These are phyloP conservation scores for Apophysomyces trapeziformis DNA, from an alignment of 371 early-diverging fungal genomes.

Conservation along the genomic window DNA sequence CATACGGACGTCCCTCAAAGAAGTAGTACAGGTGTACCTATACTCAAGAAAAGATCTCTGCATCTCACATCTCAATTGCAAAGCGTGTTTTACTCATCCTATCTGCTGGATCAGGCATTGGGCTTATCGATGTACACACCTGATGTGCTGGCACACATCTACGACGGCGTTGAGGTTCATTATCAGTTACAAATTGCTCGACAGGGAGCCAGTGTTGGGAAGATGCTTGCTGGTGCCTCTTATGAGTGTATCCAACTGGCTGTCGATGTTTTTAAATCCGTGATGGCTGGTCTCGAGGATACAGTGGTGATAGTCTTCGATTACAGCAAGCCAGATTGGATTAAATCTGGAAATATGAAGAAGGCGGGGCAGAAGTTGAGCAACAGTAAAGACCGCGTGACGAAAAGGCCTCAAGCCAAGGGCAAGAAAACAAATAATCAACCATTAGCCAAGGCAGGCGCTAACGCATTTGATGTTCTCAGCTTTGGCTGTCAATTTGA, in stretches of 20 bases:
- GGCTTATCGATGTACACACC: constrained; percentile 14
- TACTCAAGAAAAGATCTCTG: constrained; percentile 34
- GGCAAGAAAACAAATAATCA: constrained; percentile 21
- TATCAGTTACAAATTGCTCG: constrained; percentile 33
- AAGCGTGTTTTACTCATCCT: constrained; percentile 34
- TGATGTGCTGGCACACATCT: constrained; percentile 20
- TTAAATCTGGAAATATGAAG: constrained; percentile 18
- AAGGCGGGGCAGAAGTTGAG: constrained; percentile 20
- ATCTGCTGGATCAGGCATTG: constrained; percentile 38
- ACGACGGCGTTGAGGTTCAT: constrained; percentile 29
- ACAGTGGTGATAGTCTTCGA: constrained; percentile 29
- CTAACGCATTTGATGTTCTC: constrained; percentile 39
- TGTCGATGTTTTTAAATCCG: constrained; percentile 20
- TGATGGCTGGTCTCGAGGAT: constrained; percentile 20
- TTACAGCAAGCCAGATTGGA: constrained; percentile 26
- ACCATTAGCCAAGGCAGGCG: constrained; percentile 10
- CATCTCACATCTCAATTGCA: constrained; percentile 49
- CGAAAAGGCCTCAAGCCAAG: constrained; percentile 7
- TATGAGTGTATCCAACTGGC: constrained; percentile 20
- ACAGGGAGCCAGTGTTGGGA: constrained; percentile 31
- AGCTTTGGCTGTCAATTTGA: constrained; percentile 48
- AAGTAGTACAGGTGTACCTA: constrained; percentile 17
- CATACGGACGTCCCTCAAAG: not conserved
- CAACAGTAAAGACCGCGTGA: constrained; percentile 7
- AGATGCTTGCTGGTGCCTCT: constrained; percentile 25